A percentile compares a stretch with the other conserved stretches of the same genome.
These are phyloP conservation scores for Luffa aegyptiaca DNA, from an alignment of 306 rosid species.

Conservation along the genomic window DNA sequence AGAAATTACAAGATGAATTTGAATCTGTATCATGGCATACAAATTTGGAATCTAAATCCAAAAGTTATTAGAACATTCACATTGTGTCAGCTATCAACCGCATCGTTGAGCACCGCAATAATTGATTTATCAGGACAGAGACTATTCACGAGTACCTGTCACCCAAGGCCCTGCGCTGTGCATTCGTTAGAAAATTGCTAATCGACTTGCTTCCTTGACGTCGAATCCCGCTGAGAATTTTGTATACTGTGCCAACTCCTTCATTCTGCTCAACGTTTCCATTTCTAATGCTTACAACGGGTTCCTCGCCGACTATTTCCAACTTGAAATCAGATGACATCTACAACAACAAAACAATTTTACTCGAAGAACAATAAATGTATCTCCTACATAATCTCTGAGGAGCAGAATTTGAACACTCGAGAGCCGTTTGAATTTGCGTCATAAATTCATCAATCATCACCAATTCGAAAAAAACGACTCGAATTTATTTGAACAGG, in stretches of 20 bases:
- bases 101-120: too few relatives aligned
- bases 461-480: neutral
- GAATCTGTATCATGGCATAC: too few relatives aligned
- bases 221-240: conserved; percentile 20
- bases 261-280: conserved; percentile 16
- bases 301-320: conserved; percentile 19
- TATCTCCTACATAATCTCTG: neutral
- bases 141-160: conserved; percentile 30
- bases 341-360: conserved; percentile 3
- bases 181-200: conserved; percentile 21
- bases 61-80: too few relatives aligned
- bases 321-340: conserved; percentile 52
- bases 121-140: neutral
- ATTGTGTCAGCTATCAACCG: too few relatives aligned
- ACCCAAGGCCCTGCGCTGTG: conserved; percentile 48
- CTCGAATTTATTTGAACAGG: neutral
- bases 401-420: neutral
- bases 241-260: conserved; percentile 14
- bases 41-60: too few relatives aligned
- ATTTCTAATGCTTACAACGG: conserved; percentile 16
- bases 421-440: neutral
- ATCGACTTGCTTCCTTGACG: conserved; percentile 30
- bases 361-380: neutral
- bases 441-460: neutral
- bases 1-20: too few relatives aligned